Percentiles rank a stretch among this genome's conserved stretches.
Conservation (phyloP, 331 rosid species). For the Rosa hybrid region DNA sequence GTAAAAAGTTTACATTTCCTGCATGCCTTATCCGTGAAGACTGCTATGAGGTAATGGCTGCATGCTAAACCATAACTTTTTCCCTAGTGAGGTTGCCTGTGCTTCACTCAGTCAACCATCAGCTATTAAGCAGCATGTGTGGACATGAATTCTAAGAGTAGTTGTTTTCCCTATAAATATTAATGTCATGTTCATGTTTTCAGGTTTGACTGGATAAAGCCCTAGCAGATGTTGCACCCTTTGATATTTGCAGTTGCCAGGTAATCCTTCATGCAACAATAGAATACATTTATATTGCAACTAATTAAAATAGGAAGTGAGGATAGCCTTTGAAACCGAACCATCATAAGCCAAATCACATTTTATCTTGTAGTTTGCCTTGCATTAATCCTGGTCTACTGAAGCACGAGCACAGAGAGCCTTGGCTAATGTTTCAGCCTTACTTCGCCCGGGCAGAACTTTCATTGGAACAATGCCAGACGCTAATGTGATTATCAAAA, state of each 20-base stretch:
- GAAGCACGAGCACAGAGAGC: conserved; percentile 96
- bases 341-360: conserved; percentile 22
- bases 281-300: background rate
- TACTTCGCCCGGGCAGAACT: conserved; percentile 97
- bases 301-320: background rate
- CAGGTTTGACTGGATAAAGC: conserved; percentile 83
- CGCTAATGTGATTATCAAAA: conserved; percentile 88
- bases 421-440: conserved; percentile 66
- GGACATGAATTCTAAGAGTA: background rate
- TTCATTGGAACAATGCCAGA: conserved; percentile 99
- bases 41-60: conserved; percentile 76
- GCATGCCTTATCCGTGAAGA: conserved; percentile 98
- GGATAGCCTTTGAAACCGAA: conserved; percentile 18
- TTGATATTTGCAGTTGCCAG: conserved; percentile 93
- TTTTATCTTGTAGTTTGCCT: conserved; percentile 71
- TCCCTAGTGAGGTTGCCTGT: background rate
- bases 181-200: conserved; percentile 21
- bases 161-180: background rate
- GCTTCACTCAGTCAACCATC: background rate
- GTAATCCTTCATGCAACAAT: conserved; percentile 28
- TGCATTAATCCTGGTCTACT: conserved; percentile 99
- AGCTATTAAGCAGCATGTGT: background rate
- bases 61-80: background rate
- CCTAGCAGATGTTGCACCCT: conserved; percentile 86
- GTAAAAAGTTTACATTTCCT: conserved; percentile 89